These are phyloP conservation scores for Xylaria arbuscula DNA, from an alignment of 2,329 filamentous ascomycete species.

Conservation along the genomic window DNA sequence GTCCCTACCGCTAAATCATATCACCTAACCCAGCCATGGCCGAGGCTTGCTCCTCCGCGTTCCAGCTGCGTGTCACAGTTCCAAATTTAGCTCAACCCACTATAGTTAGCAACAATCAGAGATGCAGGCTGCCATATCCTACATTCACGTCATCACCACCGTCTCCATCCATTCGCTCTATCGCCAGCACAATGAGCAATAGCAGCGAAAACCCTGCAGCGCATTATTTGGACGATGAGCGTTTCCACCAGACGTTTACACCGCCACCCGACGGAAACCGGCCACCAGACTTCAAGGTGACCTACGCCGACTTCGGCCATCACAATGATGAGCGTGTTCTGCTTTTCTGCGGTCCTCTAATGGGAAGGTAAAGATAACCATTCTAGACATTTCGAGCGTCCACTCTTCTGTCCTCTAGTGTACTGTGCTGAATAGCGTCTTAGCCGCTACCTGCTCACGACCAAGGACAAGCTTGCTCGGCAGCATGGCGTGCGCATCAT, in stretches of 20 bases:
- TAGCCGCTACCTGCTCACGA: slow-evolving; percentile 48
- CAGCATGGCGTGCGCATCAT: slow-evolving; percentile 51
- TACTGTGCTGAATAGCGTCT: slow-evolving; percentile 1
- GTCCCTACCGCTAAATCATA: background rate
- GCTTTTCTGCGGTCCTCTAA: slow-evolving; percentile 39
- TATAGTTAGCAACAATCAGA: background rate
- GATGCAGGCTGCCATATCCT: background rate
- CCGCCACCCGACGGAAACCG: slow-evolving; percentile 29
- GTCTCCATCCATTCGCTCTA: background rate
- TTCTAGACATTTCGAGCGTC: background rate
- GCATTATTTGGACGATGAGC: slow-evolving; percentile 36
- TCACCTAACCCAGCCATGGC: background rate
- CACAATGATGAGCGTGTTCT: slow-evolving; percentile 38
- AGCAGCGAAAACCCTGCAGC: background rate
- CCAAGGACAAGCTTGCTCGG: slow-evolving; percentile 51
- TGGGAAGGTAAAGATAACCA: slow-evolving; percentile 36
- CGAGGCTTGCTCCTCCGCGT: background rate
- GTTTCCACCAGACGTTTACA: slow-evolving; percentile 38
- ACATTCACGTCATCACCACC: background rate
- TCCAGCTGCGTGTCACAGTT: background rate
- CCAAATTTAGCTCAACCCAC: background rate
- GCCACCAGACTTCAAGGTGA: slow-evolving; percentile 34
- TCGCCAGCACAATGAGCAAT: slow-evolving; percentile 4
- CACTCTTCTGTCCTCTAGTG: background rate
- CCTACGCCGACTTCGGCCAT: slow-evolving; percentile 41